Conservation (phyloP, 148 eudicot genomes). For the Mesembryanthemum crystallinum region DNA sequence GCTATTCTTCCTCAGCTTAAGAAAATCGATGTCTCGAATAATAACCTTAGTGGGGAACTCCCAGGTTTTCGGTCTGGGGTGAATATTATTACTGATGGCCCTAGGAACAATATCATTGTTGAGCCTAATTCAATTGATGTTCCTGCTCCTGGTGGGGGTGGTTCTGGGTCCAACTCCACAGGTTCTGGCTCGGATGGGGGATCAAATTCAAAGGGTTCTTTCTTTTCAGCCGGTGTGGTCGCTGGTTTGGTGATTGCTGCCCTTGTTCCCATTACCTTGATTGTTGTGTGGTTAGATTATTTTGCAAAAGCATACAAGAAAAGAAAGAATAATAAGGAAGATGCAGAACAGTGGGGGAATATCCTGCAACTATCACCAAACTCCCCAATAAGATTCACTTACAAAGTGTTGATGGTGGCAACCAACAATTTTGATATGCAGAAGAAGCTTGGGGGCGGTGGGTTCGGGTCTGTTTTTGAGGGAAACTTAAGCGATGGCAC, state of each 20-base stretch:
- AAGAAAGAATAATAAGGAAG: background rate
- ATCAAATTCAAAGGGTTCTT: constrained; percentile 14
- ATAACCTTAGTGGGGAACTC: constrained; percentile 49
- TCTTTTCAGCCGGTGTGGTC: constrained; percentile 28
- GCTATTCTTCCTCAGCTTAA: constrained; percentile 41
- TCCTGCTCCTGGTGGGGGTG: constrained; percentile 12
- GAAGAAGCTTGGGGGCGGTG: constrained; percentile 12
- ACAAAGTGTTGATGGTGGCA: background rate
- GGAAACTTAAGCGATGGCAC: constrained; percentile 4
- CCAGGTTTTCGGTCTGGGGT: constrained; percentile 45
- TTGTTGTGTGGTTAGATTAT: background rate
- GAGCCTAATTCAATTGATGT: too few species aligned
- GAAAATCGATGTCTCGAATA: constrained; percentile 53
- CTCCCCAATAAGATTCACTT: constrained; percentile 7
- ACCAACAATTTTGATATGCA: constrained; percentile 11
- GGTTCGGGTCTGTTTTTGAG: constrained; percentile 20
- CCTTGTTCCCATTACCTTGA: background rate
- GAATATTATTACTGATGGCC: constrained; percentile 34
- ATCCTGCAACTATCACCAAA: background rate
- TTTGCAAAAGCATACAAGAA: background rate
- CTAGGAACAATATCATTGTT: constrained; percentile 33
- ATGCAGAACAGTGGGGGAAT: constrained; percentile 5
- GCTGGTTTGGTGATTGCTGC: constrained; percentile 34
- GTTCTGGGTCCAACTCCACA: constrained; percentile 5
- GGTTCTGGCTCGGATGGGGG: background rate